A percentile compares a stretch with the other conserved stretches of the same genome.
Conservation (phyloP, 202 grass and related monocot species). For the Setaria viridis region DNA sequence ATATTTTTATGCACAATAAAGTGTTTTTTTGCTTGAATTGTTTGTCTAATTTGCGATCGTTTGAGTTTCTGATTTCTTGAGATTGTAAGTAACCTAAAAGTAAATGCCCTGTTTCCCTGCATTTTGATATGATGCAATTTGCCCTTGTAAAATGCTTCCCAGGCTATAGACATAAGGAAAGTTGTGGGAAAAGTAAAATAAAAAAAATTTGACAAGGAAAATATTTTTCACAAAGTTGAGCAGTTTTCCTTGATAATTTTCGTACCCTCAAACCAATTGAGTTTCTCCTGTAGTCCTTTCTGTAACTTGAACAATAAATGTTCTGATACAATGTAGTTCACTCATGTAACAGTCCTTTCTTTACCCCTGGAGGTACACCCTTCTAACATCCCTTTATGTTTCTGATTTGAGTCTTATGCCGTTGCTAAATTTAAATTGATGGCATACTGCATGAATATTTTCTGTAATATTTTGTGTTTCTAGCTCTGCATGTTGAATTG, state of each 20-base stretch:
- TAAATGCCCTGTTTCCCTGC: not conserved
- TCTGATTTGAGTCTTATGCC: not conserved
- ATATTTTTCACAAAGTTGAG: conserved; percentile 19
- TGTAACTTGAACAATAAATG: conserved; percentile 17
- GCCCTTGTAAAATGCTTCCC: conserved; percentile 19
- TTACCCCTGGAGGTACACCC: conserved; percentile 1
- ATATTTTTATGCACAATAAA: conserved; percentile 20
- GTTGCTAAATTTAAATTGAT: not conserved
- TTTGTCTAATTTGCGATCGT: not conserved
- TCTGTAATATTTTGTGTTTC: not conserved
- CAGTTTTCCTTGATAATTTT: not conserved
- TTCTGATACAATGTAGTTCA: not conserved
- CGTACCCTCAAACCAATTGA: not conserved
- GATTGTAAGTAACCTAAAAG: not conserved
- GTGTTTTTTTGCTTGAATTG: conserved; percentile 1
- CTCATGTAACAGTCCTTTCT: conserved; percentile 3
- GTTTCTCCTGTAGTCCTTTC: not conserved
- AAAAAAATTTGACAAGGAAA: not conserved
- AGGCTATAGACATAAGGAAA: conserved; percentile 18
- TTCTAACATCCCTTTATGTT: not conserved
- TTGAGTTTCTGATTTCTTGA: conserved; percentile 9
- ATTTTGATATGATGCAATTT: conserved; percentile 12
- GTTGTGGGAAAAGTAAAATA: conserved; percentile 1
- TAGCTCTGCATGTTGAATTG: not conserved
- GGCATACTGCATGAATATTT: not conserved